phyloP scores from a whole-genome alignment of 306 rosid species.

The Cicer yamashitae region DNA sequence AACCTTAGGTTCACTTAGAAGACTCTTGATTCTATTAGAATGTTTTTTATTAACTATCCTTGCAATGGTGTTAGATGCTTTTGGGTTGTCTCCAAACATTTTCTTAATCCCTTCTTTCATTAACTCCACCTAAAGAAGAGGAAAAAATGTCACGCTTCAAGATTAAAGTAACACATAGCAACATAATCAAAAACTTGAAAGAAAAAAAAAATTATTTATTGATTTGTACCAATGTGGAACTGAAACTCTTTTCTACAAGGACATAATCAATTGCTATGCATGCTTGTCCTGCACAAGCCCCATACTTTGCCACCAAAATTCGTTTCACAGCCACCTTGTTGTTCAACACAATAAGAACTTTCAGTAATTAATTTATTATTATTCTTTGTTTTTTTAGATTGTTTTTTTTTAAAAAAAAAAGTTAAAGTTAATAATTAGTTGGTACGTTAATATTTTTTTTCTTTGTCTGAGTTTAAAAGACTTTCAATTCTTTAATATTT shows the following conservation, averaged over 20 bases:
- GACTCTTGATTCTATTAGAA: slow-evolving; percentile 56
- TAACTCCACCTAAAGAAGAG: slow-evolving; percentile 50
- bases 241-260: slow-evolving; percentile 61
- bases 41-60: slow-evolving; percentile 63
- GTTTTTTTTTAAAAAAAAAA: too few relatives aligned
- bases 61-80: slow-evolving; percentile 51
- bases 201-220: background rate
- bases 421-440: too few relatives aligned
- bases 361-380: slow-evolving; percentile 10
- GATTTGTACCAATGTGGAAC: slow-evolving; percentile 56
- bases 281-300: slow-evolving; percentile 84
- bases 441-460: too few relatives aligned
- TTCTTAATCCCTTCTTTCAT: slow-evolving; percentile 57
- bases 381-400: background rate
- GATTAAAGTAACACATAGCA: background rate
- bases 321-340: slow-evolving; percentile 63
- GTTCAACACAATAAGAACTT: slow-evolving; percentile 31
- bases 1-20: slow-evolving; percentile 54
- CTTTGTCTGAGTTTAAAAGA: too few relatives aligned
- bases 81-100: slow-evolving; percentile 67
- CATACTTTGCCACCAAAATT: slow-evolving; percentile 65
- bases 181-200: background rate
- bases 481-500: too few relatives aligned
- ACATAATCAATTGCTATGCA: slow-evolving; percentile 76
- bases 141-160: background rate